A percentile compares a stretch with the other conserved stretches of the same genome.
Evolutionary conservation across 148 eudicot genomes (phyloP).

Genomic region (Chenopodium album): DNA sequence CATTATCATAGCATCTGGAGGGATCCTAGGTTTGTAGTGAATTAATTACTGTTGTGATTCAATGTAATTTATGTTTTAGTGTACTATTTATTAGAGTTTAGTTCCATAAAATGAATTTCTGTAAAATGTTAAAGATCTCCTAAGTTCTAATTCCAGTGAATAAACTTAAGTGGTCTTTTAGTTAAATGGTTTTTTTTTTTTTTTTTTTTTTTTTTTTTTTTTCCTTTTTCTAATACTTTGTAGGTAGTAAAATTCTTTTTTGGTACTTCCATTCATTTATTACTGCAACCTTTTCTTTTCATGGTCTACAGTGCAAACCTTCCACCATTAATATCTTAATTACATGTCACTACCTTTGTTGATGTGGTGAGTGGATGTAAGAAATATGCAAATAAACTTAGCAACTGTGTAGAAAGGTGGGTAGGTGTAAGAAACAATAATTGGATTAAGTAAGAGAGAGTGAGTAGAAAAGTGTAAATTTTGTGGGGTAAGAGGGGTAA

Average conservation of each 20-base stretch:
- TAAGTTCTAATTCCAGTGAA: background rate
- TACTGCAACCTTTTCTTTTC: too few relatives aligned
- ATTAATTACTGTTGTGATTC: constrained; percentile 6
- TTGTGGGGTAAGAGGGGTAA: too few relatives aligned
- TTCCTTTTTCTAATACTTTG: background rate
- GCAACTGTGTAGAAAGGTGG: too few relatives aligned
- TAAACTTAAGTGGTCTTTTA: background rate
- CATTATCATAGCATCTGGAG: constrained; percentile 99
- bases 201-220: background rate
- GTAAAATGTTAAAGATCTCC: background rate
- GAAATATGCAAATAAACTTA: too few relatives aligned
- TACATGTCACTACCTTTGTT: too few relatives aligned
- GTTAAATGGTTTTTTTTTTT: background rate
- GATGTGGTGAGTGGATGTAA: too few relatives aligned
- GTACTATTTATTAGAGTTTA: background rate
- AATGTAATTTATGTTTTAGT: constrained; percentile 3
- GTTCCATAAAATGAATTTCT: background rate
- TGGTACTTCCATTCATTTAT: background rate
- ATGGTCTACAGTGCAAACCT: too few relatives aligned
- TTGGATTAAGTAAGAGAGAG: too few relatives aligned
- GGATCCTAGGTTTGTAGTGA: constrained; percentile 75
- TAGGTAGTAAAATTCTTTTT: background rate
- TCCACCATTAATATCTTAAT: too few relatives aligned
- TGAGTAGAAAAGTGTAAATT: too few relatives aligned
- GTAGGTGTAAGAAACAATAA: too few relatives aligned